Evolutionary conservation across 768 basidiomycete species (phyloP).

Genomic region (Lactarius akahatsu): DNA sequence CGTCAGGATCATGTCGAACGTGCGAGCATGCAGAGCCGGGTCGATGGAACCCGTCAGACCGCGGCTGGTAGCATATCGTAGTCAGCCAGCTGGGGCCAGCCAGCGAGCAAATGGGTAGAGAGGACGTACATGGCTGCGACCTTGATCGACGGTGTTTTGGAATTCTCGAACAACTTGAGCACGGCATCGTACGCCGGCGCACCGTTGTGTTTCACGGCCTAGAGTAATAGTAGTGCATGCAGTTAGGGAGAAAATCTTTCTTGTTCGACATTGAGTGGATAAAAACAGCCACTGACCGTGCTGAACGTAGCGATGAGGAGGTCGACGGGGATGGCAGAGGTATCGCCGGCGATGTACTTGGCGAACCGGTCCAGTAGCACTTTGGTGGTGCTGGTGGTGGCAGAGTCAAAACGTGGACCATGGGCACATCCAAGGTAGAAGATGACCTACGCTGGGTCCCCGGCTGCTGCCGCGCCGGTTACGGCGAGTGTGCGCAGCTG

Average conservation of each 20-base stretch:
- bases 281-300: conserved; percentile 41
- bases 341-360: conserved; percentile 67
- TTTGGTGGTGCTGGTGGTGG: conserved; percentile 58
- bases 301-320: conserved; percentile 57
- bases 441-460: conserved; percentile 41
- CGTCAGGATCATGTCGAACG: conserved; percentile 56
- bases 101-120: not conserved
- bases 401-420: conserved; percentile 30
- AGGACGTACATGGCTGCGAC: conserved; percentile 62
- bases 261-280: not conserved
- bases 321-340: conserved; percentile 78
- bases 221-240: conserved; percentile 8
- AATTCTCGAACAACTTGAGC: conserved; percentile 64
- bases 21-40: conserved; percentile 54
- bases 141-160: conserved; percentile 70
- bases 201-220: conserved; percentile 78
- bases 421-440: not conserved
- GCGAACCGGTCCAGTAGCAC: conserved; percentile 73
- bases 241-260: not conserved
- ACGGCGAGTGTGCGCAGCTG: conserved; percentile 78
- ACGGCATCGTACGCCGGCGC: conserved; percentile 71
- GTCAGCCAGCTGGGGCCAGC: conserved; percentile 11
- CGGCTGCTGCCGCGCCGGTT: conserved; percentile 48
- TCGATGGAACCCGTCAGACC: conserved; percentile 66
- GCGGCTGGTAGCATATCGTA: conserved; percentile 40